Evolutionary conservation across 2,329 filamentous ascomycete genomes (phyloP).

Genomic region (Clonostachys solani): DNA sequence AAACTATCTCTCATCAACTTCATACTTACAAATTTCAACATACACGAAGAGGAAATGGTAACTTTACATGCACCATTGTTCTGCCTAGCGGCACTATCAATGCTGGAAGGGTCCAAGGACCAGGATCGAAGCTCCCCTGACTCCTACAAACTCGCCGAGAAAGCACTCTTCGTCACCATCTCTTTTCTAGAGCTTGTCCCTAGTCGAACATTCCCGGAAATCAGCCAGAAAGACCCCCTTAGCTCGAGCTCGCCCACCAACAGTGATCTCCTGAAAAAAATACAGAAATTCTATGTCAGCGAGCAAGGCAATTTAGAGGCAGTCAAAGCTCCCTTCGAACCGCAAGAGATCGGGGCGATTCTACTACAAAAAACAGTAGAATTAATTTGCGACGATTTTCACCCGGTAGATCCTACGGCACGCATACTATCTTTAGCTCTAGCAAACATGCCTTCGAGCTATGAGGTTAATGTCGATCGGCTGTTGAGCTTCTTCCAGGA

Average conservation of each 20-base stretch:
- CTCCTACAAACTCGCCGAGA: slow-evolving; percentile 27
- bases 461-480: slow-evolving; percentile 36
- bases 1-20: slow-evolving; percentile 75
- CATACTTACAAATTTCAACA: slow-evolving; percentile 82
- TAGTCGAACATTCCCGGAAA: slow-evolving; percentile 52
- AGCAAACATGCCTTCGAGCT: slow-evolving; percentile 41
- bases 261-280: slow-evolving; percentile 52
- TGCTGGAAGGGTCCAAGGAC: slow-evolving; percentile 50
- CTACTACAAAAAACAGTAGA: slow-evolving; percentile 57
- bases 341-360: slow-evolving; percentile 52
- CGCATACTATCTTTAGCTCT: slow-evolving; percentile 56
- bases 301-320: slow-evolving; percentile 68
- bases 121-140: slow-evolving; percentile 19
- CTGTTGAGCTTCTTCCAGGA: slow-evolving; percentile 46
- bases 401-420: slow-evolving; percentile 37
- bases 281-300: slow-evolving; percentile 63
- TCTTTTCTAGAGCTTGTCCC: slow-evolving; percentile 61
- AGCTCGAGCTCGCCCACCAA: slow-evolving; percentile 13
- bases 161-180: slow-evolving; percentile 43
- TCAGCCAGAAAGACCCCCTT: background rate
- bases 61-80: slow-evolving; percentile 77
- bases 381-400: slow-evolving; percentile 23
- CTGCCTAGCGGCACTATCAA: slow-evolving; percentile 52
- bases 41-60: slow-evolving; percentile 94
- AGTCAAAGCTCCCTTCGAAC: slow-evolving; percentile 52